Evolutionary conservation across 164 flowering plant species (phyloP), one percentile per base, ranked within the genome.

Genomic region (Platanus orientalis): DNA sequence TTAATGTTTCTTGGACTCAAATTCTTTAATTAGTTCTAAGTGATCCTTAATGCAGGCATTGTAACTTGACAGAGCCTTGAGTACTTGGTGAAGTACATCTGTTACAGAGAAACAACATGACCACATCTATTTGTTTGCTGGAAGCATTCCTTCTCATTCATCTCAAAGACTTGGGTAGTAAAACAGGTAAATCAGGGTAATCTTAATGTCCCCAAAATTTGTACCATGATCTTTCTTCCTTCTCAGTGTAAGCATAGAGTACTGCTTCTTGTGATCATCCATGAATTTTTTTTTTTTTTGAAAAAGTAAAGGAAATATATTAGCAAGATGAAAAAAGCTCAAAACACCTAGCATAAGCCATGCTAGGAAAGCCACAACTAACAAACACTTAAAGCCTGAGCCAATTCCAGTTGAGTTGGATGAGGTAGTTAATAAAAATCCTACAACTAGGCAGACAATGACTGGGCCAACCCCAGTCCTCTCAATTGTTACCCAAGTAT

Each of bases 11-110:
- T 32, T 32, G 36, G 9, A 32, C 36, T 4, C 9, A 4, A 42
- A 4, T 42, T 42, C 47, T 10, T 42, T 42, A 13, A 45, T 45
- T 45, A 45, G 5, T 36, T 36, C 9, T 7, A 7, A 7, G 13
- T 36, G 42, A 7, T 45, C 49, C 49, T 20, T 16, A 16, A 16
- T 14, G 7, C 55, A 10, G 9, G 42, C 25, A 27, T 32, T 4
- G 9, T 44, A 48, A 7, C 54, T 28, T 42, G 58, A 66, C 93
- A 90, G 90, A 81, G 92, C 71, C 64, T 90, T 63, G 86, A 83
- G 62, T 86, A 92, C 87, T 28, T 86, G 77, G 74, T 81, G 66
- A 72, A 77, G 67, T 80, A 78, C 61, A 64, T 69, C 13, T 60
- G 61, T 57, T 80, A 71, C 55, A 57, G n/a, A 23, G 30, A 34